Evolutionary conservation across 2,329 filamentous ascomycete species (phyloP).

Genomic region (Trematosphaeria pertusa): DNA sequence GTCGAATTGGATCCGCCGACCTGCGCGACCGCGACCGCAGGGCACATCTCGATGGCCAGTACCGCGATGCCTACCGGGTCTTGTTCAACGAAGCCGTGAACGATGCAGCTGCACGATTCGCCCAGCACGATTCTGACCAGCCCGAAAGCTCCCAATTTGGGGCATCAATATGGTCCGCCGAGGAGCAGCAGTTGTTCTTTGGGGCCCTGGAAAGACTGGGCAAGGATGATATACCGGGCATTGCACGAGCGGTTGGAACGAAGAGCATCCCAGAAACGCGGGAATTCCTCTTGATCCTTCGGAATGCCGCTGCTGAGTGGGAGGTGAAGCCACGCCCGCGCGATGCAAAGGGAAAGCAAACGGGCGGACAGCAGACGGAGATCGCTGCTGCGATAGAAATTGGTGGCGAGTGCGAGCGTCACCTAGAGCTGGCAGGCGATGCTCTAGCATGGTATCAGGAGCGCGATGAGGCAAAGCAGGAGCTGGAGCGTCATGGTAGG

Average conservation of each 20-base stretch:
- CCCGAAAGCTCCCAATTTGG: conserved; percentile 67
- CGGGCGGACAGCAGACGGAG: conserved; percentile 59
- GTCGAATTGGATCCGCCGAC: too few relatives aligned
- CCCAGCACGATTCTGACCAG: conserved; percentile 8
- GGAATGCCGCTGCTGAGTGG: conserved; percentile 54
- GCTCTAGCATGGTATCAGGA: conserved; percentile 70
- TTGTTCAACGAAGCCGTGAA: conserved; percentile 43
- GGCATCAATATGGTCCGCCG: conserved; percentile 70
- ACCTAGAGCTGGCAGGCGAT: conserved; percentile 73
- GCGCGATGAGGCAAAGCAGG: conserved; percentile 64
- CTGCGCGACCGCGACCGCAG: too few relatives aligned
- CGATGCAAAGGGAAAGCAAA: conserved; percentile 48
- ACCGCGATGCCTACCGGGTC: conserved; percentile 53
- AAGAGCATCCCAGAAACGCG: conserved; percentile 79
- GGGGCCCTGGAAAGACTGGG: conserved; percentile 69
- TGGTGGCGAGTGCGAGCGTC: conserved; percentile 67
- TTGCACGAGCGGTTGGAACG: conserved; percentile 68
- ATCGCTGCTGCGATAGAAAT: conserved; percentile 78
- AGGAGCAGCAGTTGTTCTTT: conserved; percentile 77
- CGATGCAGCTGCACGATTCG: conserved; percentile 25
- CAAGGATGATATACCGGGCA: conserved; percentile 64
- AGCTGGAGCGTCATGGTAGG: conserved; percentile 66
- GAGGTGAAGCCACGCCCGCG: conserved; percentile 11
- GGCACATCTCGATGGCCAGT: conserved; percentile 47
- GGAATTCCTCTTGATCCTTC: conserved; percentile 71